Conservation (phyloP, 805 yeast genomes). For the Jamesozyma hellenica region DNA sequence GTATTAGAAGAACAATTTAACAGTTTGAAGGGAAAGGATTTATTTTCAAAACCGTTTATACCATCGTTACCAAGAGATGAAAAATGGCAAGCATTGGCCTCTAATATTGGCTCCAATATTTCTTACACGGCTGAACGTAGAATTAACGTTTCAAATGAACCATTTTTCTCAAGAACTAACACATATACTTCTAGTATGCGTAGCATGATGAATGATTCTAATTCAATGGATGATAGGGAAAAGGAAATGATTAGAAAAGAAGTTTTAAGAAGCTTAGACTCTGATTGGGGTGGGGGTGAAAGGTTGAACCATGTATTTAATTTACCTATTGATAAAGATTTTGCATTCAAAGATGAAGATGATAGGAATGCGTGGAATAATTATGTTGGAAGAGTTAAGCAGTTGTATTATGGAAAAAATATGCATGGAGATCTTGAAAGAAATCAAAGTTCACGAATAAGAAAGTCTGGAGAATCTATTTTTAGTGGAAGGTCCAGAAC, state of each 20-base stretch:
- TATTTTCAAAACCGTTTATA: too few species aligned
- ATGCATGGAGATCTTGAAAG: neutral
- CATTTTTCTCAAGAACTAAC: neutral
- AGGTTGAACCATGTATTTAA: slow-evolving; percentile 45
- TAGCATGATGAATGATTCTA: neutral
- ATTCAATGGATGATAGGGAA: slow-evolving; percentile 7
- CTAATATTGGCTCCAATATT: slow-evolving; percentile 25
- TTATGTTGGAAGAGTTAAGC: slow-evolving; percentile 22
- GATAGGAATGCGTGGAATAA: slow-evolving; percentile 26
- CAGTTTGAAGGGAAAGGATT: too few species aligned
- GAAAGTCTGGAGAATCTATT: neutral
- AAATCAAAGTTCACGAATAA: neutral
- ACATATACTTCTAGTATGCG: neutral
- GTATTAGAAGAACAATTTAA: slow-evolving; percentile 41
- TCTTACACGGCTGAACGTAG: slow-evolving; percentile 15
- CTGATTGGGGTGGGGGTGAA: slow-evolving; percentile 64
- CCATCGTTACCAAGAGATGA: slow-evolving; percentile 22
- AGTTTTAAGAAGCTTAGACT: slow-evolving; percentile 35
- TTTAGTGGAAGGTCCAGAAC: slow-evolving; percentile 1
- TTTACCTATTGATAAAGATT: slow-evolving; percentile 19
- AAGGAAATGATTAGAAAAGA: slow-evolving; percentile 13
- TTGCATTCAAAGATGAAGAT: slow-evolving; percentile 19
- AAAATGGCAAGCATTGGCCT: slow-evolving; percentile 44
- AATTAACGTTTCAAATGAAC: neutral
- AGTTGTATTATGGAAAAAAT: slow-evolving; percentile 15